Percentiles rank a stretch among this genome's conserved stretches.
These are phyloP conservation scores for Leptographium flavum DNA, from an alignment of 2,329 filamentous ascomycete genomes.

Conservation along the genomic window DNA sequence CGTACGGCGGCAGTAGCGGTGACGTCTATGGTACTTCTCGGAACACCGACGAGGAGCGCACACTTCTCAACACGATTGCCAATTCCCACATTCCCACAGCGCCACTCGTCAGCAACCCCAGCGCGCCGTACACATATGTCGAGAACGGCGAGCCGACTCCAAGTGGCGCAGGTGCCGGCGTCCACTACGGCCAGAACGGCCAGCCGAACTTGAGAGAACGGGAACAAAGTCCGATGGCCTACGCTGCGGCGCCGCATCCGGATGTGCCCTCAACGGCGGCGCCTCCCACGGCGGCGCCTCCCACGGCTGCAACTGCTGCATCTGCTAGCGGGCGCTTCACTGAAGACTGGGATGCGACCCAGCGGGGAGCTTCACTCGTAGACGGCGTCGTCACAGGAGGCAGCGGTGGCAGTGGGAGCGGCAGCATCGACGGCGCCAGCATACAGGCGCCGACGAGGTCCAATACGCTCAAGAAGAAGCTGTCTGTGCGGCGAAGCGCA, in stretches of 20 bases:
- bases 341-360: slow-evolving; percentile 58
- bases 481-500: slow-evolving; percentile 56
- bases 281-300: slow-evolving; percentile 1
- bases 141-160: slow-evolving; percentile 10
- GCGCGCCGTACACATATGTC: slow-evolving; percentile 12
- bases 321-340: slow-evolving; percentile 37
- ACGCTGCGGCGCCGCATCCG: background rate
- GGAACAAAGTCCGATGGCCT: background rate
- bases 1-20: background rate
- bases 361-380: slow-evolving; percentile 50
- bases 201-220: slow-evolving; percentile 3
- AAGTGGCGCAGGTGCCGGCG: too few species aligned
- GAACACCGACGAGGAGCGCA: slow-evolving; percentile 17
- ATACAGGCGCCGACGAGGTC: slow-evolving; percentile 27
- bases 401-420: slow-evolving; percentile 20
- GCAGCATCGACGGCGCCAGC: slow-evolving; percentile 28
- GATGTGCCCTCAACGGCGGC: background rate
- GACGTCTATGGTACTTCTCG: too few species aligned
- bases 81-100: slow-evolving; percentile 19
- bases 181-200: slow-evolving; percentile 1
- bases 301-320: slow-evolving; percentile 18
- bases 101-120: slow-evolving; percentile 9
- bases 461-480: slow-evolving; percentile 82
- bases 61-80: slow-evolving; percentile 21
- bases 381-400: slow-evolving; percentile 27